Conservation (phyloP, 768 basidiomycete species). For the Lactifluus rugatus region DNA sequence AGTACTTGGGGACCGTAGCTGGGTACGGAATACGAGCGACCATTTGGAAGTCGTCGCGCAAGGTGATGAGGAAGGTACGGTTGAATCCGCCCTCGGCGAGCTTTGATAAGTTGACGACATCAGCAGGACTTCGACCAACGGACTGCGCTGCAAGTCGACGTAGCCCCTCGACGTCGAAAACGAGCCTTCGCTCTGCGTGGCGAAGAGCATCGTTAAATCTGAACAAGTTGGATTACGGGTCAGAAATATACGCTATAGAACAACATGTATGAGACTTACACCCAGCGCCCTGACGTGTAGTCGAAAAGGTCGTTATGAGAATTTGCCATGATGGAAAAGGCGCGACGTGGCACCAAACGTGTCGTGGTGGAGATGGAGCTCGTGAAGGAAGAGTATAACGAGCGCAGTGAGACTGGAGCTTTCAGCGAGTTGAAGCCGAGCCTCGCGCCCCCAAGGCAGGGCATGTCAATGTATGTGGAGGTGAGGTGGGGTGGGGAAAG, state of each 20-base stretch:
- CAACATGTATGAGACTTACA: slow-evolving; percentile 20
- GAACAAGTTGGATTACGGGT: background rate
- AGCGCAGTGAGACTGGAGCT: too few species aligned
- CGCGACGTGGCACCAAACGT: too few species aligned
- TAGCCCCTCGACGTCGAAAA: slow-evolving; percentile 35
- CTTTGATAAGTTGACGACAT: slow-evolving; percentile 31
- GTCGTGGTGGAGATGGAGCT: too few species aligned
- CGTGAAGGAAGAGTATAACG: too few species aligned
- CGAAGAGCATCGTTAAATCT: slow-evolving; percentile 31
- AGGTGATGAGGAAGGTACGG: slow-evolving; percentile 26
- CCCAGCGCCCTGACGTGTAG: too few species aligned
- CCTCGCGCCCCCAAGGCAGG: too few species aligned
- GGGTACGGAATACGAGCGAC: slow-evolving; percentile 21
- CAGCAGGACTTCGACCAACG: slow-evolving; percentile 28
- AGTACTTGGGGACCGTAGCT: slow-evolving; percentile 21
- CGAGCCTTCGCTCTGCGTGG: slow-evolving; percentile 36
- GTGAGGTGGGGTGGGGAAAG: too few species aligned
- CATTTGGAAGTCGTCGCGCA: slow-evolving; percentile 22
- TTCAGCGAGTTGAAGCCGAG: too few species aligned
- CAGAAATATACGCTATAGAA: slow-evolving; percentile 16
- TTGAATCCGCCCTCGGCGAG: slow-evolving; percentile 35
- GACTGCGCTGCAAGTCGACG: slow-evolving; percentile 37
- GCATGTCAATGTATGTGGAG: too few species aligned
- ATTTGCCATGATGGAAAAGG: too few species aligned
- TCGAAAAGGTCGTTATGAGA: too few species aligned